These are phyloP conservation scores for Pseudozyma thailandica DNA, from an alignment of 1,284 basidiomycete species.

Conservation along the genomic window DNA sequence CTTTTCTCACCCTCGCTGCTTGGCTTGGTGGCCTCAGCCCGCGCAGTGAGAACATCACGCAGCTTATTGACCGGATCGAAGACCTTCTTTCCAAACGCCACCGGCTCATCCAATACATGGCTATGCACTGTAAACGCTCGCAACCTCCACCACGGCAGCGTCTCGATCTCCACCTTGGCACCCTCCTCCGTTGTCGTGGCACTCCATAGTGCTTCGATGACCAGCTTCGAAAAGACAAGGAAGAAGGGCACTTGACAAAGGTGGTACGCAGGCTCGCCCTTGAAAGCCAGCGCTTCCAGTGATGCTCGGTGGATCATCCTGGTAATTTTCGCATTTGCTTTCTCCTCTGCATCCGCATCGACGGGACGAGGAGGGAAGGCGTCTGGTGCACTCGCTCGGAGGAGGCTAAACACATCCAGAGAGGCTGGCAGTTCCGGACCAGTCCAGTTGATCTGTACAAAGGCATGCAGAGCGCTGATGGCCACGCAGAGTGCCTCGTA, in stretches of 20 bases:
- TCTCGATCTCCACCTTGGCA: constrained; percentile 27
- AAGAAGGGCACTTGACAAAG: constrained; percentile 79
- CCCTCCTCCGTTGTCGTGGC: background rate
- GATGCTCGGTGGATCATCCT: constrained; percentile 74
- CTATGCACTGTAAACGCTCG: constrained; percentile 81
- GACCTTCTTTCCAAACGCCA: constrained; percentile 73
- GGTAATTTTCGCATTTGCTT: constrained; percentile 32
- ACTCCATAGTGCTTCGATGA: constrained; percentile 72
- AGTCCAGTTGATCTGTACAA: constrained; percentile 95
- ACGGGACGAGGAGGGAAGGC: constrained; percentile 72
- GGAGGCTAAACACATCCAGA: constrained; percentile 65
- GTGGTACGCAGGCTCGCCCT: constrained; percentile 96
- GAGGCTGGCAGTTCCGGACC: constrained; percentile 80
- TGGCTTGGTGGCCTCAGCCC: constrained; percentile 60
- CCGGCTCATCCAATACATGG: constrained; percentile 86
- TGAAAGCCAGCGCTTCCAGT: constrained; percentile 80
- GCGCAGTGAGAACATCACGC: constrained; percentile 59
- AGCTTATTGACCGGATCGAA: constrained; percentile 73
- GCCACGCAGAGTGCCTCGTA: constrained; percentile 73
- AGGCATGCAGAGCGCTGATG: constrained; percentile 85
- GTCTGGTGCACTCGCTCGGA: constrained; percentile 61
- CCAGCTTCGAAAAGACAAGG: constrained; percentile 79
- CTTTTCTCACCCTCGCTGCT: constrained; percentile 7
- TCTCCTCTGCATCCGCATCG: constrained; percentile 69
- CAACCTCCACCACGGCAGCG: constrained; percentile 76